Conservation (phyloP, 345 rosid genomes). For the Stellera chamaejasme region DNA sequence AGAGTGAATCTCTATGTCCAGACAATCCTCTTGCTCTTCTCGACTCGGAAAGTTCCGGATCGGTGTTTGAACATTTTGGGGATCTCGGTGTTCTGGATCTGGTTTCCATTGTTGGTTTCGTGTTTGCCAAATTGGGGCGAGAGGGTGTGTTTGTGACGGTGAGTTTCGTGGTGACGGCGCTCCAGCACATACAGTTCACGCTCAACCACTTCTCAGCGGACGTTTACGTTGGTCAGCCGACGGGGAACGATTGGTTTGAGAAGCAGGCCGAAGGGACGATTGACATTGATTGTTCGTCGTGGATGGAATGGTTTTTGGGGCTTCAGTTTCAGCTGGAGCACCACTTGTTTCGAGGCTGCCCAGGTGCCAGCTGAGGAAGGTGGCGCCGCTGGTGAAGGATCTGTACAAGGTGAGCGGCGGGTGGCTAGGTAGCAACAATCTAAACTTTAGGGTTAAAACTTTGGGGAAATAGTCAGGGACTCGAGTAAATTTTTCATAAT, state of each 20-base stretch:
- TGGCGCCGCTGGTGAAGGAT: constrained; percentile 63
- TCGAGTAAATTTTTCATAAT: too few species aligned
- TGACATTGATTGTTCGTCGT: constrained; percentile 65
- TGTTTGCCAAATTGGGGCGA: constrained; percentile 75
- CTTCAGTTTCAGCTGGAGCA: constrained; percentile 96
- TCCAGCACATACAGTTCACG: constrained; percentile 84
- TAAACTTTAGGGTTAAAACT: too few species aligned
- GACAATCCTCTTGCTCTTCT: constrained; percentile 56
- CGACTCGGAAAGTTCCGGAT: constrained; percentile 52
- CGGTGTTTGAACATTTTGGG: constrained; percentile 62
- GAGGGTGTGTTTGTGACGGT: constrained; percentile 57
- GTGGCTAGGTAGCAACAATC: too few species aligned
- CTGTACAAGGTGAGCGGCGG: too few species aligned
- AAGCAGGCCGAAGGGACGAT: constrained; percentile 81
- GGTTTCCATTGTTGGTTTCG: constrained; percentile 83
- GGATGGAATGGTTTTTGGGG: constrained; percentile 93
- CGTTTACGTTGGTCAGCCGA: constrained; percentile 72
- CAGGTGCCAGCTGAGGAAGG: constrained; percentile 58
- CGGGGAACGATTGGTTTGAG: constrained; percentile 85
- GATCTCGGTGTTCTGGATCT: constrained; percentile 71
- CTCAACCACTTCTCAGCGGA: constrained; percentile 83
- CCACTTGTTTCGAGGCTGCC: constrained; percentile 86
- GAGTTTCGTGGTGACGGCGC: constrained; percentile 54
- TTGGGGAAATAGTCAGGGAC: too few species aligned
- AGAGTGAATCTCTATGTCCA: constrained; percentile 74